Conservation (phyloP, 345 rosid genomes). For the Microcos paniculata region DNA sequence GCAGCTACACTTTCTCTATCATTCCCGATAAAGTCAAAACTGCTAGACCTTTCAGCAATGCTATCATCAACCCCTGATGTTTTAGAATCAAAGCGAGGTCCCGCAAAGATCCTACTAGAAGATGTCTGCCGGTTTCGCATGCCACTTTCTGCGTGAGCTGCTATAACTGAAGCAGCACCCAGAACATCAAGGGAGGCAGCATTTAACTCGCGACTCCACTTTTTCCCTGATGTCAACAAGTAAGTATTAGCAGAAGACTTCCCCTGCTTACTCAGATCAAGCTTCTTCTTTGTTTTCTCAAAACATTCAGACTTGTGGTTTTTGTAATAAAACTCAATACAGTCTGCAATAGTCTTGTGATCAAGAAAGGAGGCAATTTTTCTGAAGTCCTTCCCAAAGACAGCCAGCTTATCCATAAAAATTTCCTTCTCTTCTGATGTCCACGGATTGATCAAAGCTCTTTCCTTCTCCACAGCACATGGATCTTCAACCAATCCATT, state of each 20-base stretch:
- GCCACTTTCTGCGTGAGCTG: constrained; percentile 59
- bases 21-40: constrained; percentile 44
- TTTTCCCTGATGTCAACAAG: constrained; percentile 63
- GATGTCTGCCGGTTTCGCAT: constrained; percentile 33
- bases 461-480: constrained; percentile 82
- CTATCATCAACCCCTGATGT: constrained; percentile 39
- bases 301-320: constrained; percentile 94
- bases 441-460: constrained; percentile 87
- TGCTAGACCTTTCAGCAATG: constrained; percentile 47
- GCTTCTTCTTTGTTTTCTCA: constrained; percentile 77
- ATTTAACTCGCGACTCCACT: constrained; percentile 65
- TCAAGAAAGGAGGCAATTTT: constrained; percentile 84
- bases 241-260: constrained; percentile 60
- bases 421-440: constrained; percentile 70
- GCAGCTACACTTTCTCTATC: constrained; percentile 79
- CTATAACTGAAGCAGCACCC: constrained; percentile 75
- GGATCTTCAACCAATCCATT: constrained; percentile 96
- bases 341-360: constrained; percentile 92
- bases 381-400: constrained; percentile 79
- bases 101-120: constrained; percentile 43
- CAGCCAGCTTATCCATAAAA: constrained; percentile 70
- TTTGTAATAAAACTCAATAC: constrained; percentile 94
- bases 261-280: constrained; percentile 46
- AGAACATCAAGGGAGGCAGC: constrained; percentile 75
- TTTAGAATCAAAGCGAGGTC: constrained; percentile 46